Base-by-base conservation (phyloP, 139 green algal species). In the Eudorina sp. region DNA sequence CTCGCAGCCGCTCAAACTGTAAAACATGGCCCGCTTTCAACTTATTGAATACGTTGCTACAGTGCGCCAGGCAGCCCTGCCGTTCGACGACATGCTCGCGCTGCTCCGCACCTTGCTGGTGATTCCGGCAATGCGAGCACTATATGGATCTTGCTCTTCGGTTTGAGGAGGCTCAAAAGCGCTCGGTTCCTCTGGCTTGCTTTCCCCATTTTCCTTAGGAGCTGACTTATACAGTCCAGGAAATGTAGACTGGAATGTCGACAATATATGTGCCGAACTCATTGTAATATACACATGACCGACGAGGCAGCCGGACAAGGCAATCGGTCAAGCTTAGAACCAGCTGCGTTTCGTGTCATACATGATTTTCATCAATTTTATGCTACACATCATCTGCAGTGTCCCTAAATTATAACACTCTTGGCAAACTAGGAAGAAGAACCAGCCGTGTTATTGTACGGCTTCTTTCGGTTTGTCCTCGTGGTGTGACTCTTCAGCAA, bases 1-100 rank as follows among this genome's bases (percentile, higher is more conserved):
- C 83, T 31, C 84, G 88, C 60, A 75, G 73, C 9, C 76, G 68
- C 21, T 90, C 79, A 45, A 92, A 92, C 90, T 92, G 85, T 46
- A 46, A 48, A 31, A 29, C n/a, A n/a, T n/a, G n/a, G n/a, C n/a
- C n/a, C n/a, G n/a, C n/a, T n/a, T n/a, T n/a, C n/a, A n/a, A n/a
- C n/a, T n/a, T n/a, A n/a, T n/a, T n/a, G n/a, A n/a, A n/a, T n/a
- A n/a, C n/a, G n/a, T n/a, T n/a, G n/a, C n/a, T n/a, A n/a, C n/a
- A n/a, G n/a, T n/a, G n/a, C n/a, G n/a, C n/a, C n/a, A n/a, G 48
- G 48, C 11, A 13, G 48, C 48, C 11, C 48, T 21, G 4, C 62
- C 38, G 4, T 25, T 72, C 23, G 48, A 29, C 31, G 62, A 72
- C 62, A 72, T 72, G 70, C 70, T 55, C 40, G 38, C 1, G 40